Base-by-base conservation (phyloP, 140 eudicot genomes). In the Cichorium intybus region DNA sequence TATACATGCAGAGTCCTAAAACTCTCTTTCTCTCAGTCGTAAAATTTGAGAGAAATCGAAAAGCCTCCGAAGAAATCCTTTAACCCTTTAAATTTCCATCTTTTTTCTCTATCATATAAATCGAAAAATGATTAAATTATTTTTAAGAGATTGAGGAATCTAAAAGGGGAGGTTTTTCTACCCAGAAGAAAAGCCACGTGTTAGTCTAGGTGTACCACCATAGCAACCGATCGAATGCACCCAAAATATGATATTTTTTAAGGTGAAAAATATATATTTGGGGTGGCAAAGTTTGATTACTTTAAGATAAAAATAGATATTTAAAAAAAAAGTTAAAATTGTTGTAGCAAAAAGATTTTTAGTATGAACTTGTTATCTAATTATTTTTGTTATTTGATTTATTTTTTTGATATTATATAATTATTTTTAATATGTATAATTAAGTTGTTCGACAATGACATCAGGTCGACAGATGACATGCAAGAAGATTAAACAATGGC, bases 101-200 rank as follows among this genome's bases (percentile, higher is more conserved):
- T 45, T 18, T 28, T 39, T 55, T 57, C 16, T 33, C 43, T 46
- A 63, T 54, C 49, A 27, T 5, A 62, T 52, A 34, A 72, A 43
- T 35, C 6, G 21, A 12, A 17, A 10, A 60, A 21, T 6, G 18
- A 17, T 17, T 17, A 34, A 22, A 34, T 4, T 29, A 0, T 2
- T 11, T 37, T 37, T 22, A 21, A 41, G 64, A 52, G 65, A 52
- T 37, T 39, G 71, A 72, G 20, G 63, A 73, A 66, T 20, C 35
- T 48, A 26, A 58, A 49, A 68, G 31, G 75, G 75, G 80, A 20
- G 65, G 75, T 39, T 75, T 75, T 67, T 49, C 60, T 58, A 5
- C 55, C 15, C 62, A 50, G 70, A 60, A 51, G 58, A 52, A 67
- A 68, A 50, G 75, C 70, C 80, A 75, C 80, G 80, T 75, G 75